phyloP scores from a whole-genome alignment of 306 rosid genomes.

The Begonia masoniana region DNA sequence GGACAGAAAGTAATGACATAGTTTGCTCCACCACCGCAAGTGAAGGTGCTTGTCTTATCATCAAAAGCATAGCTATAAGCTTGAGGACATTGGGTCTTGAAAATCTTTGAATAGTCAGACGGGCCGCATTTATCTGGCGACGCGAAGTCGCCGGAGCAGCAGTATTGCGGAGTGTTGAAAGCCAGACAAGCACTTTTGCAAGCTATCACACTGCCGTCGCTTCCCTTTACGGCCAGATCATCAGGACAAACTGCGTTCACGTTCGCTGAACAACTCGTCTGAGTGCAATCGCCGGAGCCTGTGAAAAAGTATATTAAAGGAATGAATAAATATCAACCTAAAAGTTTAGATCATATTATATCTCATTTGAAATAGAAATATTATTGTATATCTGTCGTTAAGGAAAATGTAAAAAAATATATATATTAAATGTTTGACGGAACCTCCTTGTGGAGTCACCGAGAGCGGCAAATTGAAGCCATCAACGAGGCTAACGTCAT shows the following conservation, averaged over 20 bases:
- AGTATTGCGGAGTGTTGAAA: conserved; percentile 26
- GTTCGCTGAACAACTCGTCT: conserved; percentile 16
- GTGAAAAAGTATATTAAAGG: too few species aligned
- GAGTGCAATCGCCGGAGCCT: conserved; percentile 20
- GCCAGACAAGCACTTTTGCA: conserved; percentile 67
- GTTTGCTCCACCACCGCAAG: conserved; percentile 28
- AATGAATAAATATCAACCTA: too few species aligned
- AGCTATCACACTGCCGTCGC: conserved; percentile 25
- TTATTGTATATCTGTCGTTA: too few species aligned
- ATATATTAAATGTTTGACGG: too few species aligned
- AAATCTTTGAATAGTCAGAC: conserved; percentile 23
- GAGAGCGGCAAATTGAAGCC: conserved; percentile 13
- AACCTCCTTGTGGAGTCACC: not conserved
- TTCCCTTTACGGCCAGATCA: conserved; percentile 15
- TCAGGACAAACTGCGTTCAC: conserved; percentile 27
- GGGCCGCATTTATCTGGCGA: conserved; percentile 25
- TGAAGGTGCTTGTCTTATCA: conserved; percentile 28
- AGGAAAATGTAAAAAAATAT: too few species aligned
- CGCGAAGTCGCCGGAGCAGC: conserved; percentile 26
- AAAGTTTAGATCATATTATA: too few species aligned
- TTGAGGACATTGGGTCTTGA: conserved; percentile 39
- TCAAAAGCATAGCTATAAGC: conserved; percentile 67
- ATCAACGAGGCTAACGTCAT: conserved; percentile 20
- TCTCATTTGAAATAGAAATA: too few species aligned
- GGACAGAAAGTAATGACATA: conserved; percentile 56